A percentile compares a stretch with the other conserved stretches of the same genome.
phyloP scores from a whole-genome alignment of 2,329 filamentous ascomycete species.

The Harringtonia aguacate region DNA sequence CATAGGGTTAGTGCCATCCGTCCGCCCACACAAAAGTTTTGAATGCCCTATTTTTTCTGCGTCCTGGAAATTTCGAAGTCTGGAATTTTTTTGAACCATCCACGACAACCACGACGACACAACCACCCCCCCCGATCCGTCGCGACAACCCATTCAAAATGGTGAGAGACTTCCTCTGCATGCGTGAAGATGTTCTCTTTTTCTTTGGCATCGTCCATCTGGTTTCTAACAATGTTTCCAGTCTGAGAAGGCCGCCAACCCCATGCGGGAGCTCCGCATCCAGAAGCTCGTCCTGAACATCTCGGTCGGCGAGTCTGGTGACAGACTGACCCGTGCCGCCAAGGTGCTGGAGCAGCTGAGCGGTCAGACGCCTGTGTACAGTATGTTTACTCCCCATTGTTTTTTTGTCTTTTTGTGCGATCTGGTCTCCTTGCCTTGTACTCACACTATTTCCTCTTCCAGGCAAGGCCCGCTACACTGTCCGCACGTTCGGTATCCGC shows the following conservation, averaged over 20 bases:
- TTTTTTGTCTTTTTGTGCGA: background rate
- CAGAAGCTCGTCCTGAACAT: constrained; percentile 99
- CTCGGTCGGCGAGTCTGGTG: constrained; percentile 99
- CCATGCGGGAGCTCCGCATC: constrained; percentile 99
- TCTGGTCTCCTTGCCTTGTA: background rate
- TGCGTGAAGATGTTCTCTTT: background rate
- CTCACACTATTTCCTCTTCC: constrained; percentile 10
- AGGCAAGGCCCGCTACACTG: constrained; percentile 99
- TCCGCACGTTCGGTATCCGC: constrained; percentile 99
- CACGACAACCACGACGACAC: constrained; percentile 3
- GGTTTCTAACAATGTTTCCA: constrained; percentile 23
- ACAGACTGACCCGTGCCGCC: constrained; percentile 98
- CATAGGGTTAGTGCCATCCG: constrained; percentile 6
- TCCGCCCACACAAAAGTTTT: constrained; percentile 8
- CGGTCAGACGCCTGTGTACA: constrained; percentile 99
- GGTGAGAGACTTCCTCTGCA: constrained; percentile 18
- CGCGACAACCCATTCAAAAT: constrained; percentile 20
- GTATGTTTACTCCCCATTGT: no score
- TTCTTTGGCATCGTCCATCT: background rate
- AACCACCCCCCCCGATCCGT: background rate
- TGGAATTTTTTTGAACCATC: constrained; percentile 6
- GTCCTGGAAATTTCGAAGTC: constrained; percentile 8
- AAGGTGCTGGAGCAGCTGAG: constrained; percentile 99
- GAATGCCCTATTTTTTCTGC: constrained; percentile 5
- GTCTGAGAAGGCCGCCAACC: constrained; percentile 86